Evolutionary conservation across 345 rosid genomes (phyloP), one percentile per base, ranked within the genome.

Genomic region (Erodium maritimum): DNA sequence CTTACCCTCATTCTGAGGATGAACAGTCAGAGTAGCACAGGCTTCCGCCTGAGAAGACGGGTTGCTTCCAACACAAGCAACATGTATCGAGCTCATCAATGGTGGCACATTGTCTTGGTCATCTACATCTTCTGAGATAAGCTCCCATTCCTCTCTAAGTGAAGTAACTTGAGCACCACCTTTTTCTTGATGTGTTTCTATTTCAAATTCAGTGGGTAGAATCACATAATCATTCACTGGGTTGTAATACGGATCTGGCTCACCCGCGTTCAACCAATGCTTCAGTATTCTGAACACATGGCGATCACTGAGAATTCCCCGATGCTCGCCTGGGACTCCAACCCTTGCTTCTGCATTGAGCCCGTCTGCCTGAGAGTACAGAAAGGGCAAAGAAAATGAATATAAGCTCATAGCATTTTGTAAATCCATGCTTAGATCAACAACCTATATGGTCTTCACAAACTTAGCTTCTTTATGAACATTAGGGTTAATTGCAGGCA

Each of bases 81-180:
- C 65, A n/a, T 81, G 70, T 65, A 86, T 76, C 3, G 88, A 78
- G 77, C 81, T 83, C 23, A 79, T 68, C n/a, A n/a, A n/a, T 0
- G 57, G 22, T 17, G 68, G 80, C 64, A 42, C 52, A 23, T 64
- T 60, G 12, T 69, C 70, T 4, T 17, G 21, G 4, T 72, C 58
- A 8, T 56, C 71, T 63, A 71, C 60, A 6, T 77, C 80, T 4
- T 69, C 66, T 1, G 96, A 64, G 55, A 79, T 25, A 58, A 93
- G 79, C 60, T 93, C 99, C 99, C 99, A 88, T 18, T 84, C 86
- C 77, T 88, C 98, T 70, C 83, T 88, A 61, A 86, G 82, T 1
- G 95, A 75, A 46, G 89, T 82, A 55, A 88, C 81, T 65, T 82
- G 74, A n/a, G 88, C 11, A 54, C 91, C 14, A 56, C 91, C 86